A percentile compares a stretch with the other conserved stretches of the same genome.
These are phyloP conservation scores for Escallonia herrerae DNA, from an alignment of 129 eudicot genomes.

Conservation along the genomic window DNA sequence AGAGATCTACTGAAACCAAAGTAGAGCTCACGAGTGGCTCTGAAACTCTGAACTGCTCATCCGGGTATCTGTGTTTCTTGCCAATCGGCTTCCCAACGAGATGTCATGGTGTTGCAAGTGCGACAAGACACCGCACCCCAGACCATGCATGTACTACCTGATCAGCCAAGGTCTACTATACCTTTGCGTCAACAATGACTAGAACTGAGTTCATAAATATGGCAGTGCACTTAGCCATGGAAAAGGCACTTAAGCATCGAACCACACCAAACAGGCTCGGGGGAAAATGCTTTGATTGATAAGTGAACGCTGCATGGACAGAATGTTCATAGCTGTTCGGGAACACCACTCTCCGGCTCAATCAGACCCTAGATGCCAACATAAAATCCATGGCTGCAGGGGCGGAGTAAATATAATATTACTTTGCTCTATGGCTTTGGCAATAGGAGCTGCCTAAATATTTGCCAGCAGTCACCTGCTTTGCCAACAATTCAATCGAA, in stretches of 20 bases:
- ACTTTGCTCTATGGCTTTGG: too few relatives aligned
- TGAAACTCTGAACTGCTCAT: neutral
- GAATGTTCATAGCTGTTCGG: neutral
- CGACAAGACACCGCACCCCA: neutral
- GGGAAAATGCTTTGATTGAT: neutral
- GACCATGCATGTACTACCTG: neutral
- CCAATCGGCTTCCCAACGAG: neutral
- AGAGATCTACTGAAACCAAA: neutral
- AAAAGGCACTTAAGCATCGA: neutral
- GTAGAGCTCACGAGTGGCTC: neutral
- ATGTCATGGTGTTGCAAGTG: neutral
- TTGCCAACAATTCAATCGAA: too few relatives aligned
- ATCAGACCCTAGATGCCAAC: neutral
- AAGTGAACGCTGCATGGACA: neutral
- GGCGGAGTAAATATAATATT: too few relatives aligned
- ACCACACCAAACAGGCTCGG: neutral
- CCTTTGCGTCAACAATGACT: neutral
- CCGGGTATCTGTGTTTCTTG: neutral
- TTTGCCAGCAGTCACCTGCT: too few relatives aligned
- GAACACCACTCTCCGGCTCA: neutral
- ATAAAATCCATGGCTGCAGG: neutral
- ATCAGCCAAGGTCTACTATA: neutral
- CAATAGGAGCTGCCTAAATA: too few relatives aligned
- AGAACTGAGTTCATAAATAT: neutral
- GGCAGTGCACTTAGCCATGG: neutral